Percentiles rank a stretch among this genome's conserved stretches.
Conservation (phyloP, 257 asterid genomes). For the Solanum sitiens region DNA sequence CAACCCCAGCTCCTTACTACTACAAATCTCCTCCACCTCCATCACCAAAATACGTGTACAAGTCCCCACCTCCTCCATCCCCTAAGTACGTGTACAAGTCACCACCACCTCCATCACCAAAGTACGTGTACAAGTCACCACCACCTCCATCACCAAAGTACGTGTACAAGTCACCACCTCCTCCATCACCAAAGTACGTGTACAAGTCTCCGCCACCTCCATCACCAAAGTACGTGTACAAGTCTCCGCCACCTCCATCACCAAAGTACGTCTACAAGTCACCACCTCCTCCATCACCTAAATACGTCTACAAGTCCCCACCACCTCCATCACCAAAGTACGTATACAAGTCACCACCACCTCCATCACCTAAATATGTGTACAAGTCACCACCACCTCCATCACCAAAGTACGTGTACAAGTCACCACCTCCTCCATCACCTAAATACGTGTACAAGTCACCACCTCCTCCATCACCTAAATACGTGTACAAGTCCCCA, state of each 20-base stretch:
- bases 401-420: accelerated
- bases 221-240: constrained; percentile 7
- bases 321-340: not conserved
- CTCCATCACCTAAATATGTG: not conserved
- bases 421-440: not conserved
- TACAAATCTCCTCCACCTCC: constrained; percentile 56
- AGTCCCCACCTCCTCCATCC: not conserved
- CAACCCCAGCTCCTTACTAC: constrained; percentile 42
- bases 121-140: not conserved
- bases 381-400: not conserved
- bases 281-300: constrained; percentile 12
- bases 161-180: constrained; percentile 17
- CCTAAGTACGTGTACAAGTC: constrained; percentile 4
- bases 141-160: constrained; percentile 23
- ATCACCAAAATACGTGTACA: not conserved
- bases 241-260: constrained; percentile 20
- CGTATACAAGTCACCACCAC: not conserved
- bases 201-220: constrained; percentile 11
- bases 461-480: not conserved
- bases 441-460: not conserved
- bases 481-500: not conserved
- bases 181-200: not conserved
- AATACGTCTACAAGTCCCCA: constrained; percentile 13
- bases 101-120: constrained; percentile 11
- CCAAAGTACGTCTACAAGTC: constrained; percentile 13